Base-by-base conservation (phyloP, 352 stramenopile genomes). In the Thraustochytrium sp. region DNA sequence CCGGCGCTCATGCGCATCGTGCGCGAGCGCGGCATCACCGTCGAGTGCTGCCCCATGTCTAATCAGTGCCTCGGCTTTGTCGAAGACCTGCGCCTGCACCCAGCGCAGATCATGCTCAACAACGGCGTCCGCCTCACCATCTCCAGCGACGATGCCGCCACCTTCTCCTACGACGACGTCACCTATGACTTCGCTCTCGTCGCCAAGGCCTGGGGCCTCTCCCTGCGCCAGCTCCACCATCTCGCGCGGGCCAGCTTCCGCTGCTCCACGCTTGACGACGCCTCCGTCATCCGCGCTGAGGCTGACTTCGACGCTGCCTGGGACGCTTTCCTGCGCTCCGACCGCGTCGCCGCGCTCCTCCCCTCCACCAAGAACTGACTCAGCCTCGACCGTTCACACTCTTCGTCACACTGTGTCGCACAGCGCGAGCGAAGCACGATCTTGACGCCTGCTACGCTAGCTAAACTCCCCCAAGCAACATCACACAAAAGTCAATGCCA, bases 121-220 rank as follows among this genome's bases (percentile, higher is more conserved):
- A 49, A 84, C 26, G 76, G 76, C 36, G 21, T 84, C 34, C n/a
- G 51, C 1, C 29, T 84, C 37, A 82, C 76, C 18, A 84, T 84
- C 31, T 83, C 61, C 9, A 84, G 62, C 44, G 76, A 84, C 53
- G 65, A 84, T 31, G 61, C 76, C 26, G 76, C 76, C 37, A 84
- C 76, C 37, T 84, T 84, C 72, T 9, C 44, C 23, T 84, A 84
- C 49, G 51, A 46, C n/a, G 76, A 84, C 65, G 13, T 84, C 0
- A 84, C 76, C 40, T 84, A 64, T 82, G 76, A 84, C 51, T 84
- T 84, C 76, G 76, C 76, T 3, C 61, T 84, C 5, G 76, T 84
- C 29, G 65, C 76, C 44, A 84, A 84, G 65, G 65, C 61, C 36
- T 84, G 76, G 76, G 76, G 76, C 65, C 65, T 84, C 18, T 68